These are phyloP conservation scores for Penicillium aurantiogriseum DNA, from an alignment of 2,329 filamentous ascomycete genomes.

Conservation along the genomic window DNA sequence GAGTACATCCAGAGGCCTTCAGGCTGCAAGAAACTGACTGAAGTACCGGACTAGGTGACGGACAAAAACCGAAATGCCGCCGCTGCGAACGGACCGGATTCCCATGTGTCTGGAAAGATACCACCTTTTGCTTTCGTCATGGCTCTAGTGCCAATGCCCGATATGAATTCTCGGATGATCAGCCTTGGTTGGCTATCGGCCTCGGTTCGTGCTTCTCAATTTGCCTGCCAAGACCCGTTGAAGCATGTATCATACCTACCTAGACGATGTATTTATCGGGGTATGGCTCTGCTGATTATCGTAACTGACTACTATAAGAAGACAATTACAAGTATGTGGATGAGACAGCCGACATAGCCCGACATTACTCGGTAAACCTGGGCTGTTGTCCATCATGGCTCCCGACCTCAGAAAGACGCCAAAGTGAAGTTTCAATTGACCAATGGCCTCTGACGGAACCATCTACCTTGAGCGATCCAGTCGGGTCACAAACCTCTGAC, in stretches of 20 bases:
- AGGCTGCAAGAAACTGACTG: not conserved
- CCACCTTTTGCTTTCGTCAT: conserved; percentile 29
- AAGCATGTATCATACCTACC: no score
- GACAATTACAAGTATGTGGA: conserved; percentile 26
- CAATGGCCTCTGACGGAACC: not conserved
- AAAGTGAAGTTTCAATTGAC: not conserved
- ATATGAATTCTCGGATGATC: conserved; percentile 35
- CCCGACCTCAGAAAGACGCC: no score
- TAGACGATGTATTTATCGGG: no score
- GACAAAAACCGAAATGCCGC: conserved; percentile 14
- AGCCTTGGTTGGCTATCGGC: conserved; percentile 33
- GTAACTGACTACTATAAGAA: not conserved
- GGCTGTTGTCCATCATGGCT: not conserved
- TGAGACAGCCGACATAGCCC: conserved; percentile 25
- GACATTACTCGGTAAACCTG: conserved; percentile 15
- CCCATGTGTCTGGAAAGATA: conserved; percentile 16
- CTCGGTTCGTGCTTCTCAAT: conserved; percentile 20
- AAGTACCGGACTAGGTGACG: conserved; percentile 11
- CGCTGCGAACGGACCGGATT: conserved; percentile 15
- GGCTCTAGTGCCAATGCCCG: conserved; percentile 29
- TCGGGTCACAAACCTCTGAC: conserved; percentile 4
- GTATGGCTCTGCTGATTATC: not conserved
- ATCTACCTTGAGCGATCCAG: conserved; percentile 5
- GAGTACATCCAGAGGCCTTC: not conserved
- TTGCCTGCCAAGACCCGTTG: no score